phyloP scores from a whole-genome alignment of 192 early-diverging fungal species.

The Dissophora ornata region DNA sequence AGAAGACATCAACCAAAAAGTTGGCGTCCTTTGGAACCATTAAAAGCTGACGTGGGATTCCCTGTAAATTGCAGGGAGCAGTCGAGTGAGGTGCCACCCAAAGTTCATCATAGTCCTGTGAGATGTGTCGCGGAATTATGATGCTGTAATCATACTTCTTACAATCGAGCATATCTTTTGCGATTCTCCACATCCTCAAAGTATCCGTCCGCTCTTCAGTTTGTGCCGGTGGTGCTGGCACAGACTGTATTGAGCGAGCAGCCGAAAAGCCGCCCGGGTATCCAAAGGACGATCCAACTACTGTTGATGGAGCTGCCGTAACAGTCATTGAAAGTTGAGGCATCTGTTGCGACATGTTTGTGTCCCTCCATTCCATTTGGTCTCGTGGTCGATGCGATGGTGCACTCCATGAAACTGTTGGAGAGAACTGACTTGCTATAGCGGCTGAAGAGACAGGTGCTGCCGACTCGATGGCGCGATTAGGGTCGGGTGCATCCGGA shows the following conservation, averaged over 20 bases:
- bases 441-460: conserved; percentile 18
- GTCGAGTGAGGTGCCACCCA: conserved; percentile 21
- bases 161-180: conserved; percentile 32
- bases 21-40: conserved; percentile 49
- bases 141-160: conserved; percentile 35
- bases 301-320: too few relatives aligned
- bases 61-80: neutral
- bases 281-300: too few relatives aligned
- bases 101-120: conserved; percentile 40
- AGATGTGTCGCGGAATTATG: conserved; percentile 38
- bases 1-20: conserved; percentile 42
- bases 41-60: conserved; percentile 33
- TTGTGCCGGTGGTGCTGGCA: neutral
- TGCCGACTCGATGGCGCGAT: conserved; percentile 20
- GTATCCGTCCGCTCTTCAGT: neutral
- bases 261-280: too few relatives aligned
- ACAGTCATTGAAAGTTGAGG: too few relatives aligned
- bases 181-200: conserved; percentile 37
- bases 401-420: neutral
- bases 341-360: neutral
- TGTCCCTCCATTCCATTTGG: conserved; percentile 21
- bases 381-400: neutral
- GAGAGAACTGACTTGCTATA: conserved; percentile 9
- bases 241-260: neutral
- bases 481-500: neutral